phyloP scores from a whole-genome alignment of 176 grass and related monocot species.

The Carex littledalei region DNA sequence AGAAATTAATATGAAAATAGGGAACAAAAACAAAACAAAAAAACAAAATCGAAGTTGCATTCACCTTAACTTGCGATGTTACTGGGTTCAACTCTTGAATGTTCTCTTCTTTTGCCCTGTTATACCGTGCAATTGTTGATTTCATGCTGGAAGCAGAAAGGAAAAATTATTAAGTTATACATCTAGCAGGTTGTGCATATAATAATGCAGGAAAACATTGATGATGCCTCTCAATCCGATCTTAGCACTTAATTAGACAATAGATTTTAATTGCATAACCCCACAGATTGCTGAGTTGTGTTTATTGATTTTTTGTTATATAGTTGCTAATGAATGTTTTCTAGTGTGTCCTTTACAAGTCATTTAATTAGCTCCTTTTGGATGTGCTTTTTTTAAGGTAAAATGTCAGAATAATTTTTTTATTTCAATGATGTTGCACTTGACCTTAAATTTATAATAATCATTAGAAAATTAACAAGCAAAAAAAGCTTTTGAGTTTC shows the following conservation, averaged over 20 bases:
- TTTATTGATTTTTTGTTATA: background rate
- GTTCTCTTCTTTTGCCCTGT: conserved; percentile 3
- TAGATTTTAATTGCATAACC: background rate
- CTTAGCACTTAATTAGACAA: background rate
- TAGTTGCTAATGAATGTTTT: background rate
- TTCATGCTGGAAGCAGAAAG: conserved; percentile 11
- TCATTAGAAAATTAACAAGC: background rate
- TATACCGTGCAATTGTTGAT: conserved; percentile 19
- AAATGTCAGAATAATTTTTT: background rate
- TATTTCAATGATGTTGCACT: background rate
- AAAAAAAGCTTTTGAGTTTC: background rate
- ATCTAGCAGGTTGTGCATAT: background rate
- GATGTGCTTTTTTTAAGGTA: background rate
- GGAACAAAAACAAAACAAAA: background rate
- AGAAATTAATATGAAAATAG: background rate
- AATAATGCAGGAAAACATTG: background rate
- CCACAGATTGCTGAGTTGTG: background rate
- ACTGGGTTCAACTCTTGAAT: conserved; percentile 7
- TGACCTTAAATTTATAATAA: background rate
- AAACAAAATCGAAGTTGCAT: background rate
- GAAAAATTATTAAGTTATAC: background rate
- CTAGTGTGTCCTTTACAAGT: background rate
- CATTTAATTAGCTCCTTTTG: background rate
- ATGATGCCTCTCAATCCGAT: background rate
- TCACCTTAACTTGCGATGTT: conserved; percentile 3